A percentile compares a stretch with the other conserved stretches of the same genome.
Evolutionary conservation across 108 stramenopile species (phyloP).

Genomic region (Chaetoceros tenuissimus): DNA sequence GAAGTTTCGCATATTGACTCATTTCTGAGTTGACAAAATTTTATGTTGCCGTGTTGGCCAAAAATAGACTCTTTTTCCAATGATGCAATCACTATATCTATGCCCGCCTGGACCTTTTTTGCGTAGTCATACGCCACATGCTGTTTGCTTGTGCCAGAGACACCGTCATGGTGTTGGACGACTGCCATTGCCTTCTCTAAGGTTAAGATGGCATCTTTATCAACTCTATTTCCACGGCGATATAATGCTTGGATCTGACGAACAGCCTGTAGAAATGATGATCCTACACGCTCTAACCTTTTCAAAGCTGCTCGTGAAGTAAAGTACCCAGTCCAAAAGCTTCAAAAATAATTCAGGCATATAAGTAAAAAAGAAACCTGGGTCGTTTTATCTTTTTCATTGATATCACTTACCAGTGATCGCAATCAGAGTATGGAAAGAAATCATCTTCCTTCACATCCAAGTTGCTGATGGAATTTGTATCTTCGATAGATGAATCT

Average conservation of each 20-base stretch:
- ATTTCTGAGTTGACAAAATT: conserved; percentile 73
- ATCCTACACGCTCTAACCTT: conserved; percentile 70
- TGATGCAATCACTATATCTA: conserved; percentile 41
- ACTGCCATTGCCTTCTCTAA: conserved; percentile 80
- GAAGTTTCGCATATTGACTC: conserved; percentile 74
- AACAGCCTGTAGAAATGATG: conserved; percentile 61
- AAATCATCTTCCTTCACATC: conserved; percentile 81
- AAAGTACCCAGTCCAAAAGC: conserved; percentile 96
- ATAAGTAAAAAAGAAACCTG: no score
- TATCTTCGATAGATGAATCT: neutral
- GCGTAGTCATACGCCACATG: conserved; percentile 91
- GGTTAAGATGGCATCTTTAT: conserved; percentile 20
- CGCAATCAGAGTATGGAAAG: conserved; percentile 89
- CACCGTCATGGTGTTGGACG: conserved; percentile 88
- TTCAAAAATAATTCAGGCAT: no score
- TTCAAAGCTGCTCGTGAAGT: conserved; percentile 81
- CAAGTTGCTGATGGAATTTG: conserved; percentile 5
- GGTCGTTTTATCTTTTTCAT: no score
- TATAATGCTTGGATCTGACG: conserved; percentile 59
- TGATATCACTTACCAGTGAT: no score
- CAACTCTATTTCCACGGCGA: neutral
- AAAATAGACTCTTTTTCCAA: conserved; percentile 11
- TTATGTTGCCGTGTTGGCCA: conserved; percentile 13
- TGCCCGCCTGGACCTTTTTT: conserved; percentile 53
- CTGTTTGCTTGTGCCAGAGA: conserved; percentile 85